Evolutionary conservation across 768 basidiomycete genomes (phyloP), one percentile per base, ranked within the genome.

Genomic region (Leccinum uliginosum): DNA sequence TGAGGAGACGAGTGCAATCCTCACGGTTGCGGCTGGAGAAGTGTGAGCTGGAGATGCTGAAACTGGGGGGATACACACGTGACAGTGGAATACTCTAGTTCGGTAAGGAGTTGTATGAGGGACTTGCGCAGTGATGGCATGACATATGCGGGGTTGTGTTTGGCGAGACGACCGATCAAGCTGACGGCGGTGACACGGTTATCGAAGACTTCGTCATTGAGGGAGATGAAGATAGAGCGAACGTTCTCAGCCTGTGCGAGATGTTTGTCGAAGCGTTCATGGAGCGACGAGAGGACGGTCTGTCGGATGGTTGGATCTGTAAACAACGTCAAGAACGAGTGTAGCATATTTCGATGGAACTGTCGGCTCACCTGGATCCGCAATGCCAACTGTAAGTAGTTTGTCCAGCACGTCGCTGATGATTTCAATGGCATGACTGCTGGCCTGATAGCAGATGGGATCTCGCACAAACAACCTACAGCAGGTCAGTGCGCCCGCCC

Each of bases 331-430:
- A 55, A 50, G 26, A 45, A 55, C 61, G 61, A 62, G n/a, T 29
- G 3, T 12, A 49, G 7, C 23, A n/a, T 24, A 14, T 30, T 10
- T 26, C 15, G 30, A 29, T 51, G 23, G 21, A 24, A n/a, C 21
- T 12, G 3, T 6, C 40, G 47, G 59, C 70, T 44, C 66, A 94
- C 95, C 93, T 51, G 95, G 93, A 76, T 99, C 97, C 29, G 96
- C 93, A 53, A 97, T 93, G 10, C 90, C 96, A 30, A 98, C 92
- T 2, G 92, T 95, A 54, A 98, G 73, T 12, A 99, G 79, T 71
- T 98, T 98, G 71, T 97, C 94, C 43, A 98, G 80, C n/a, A 98
- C 95, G 61, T 98, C 96, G 70, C 92, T 93, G 67, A 99, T 95
- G 57, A 98, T 87, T 66, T 98, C 93, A 54, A 97, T 96, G 8